Evolutionary conservation across 116 monocot genomes (phyloP), one percentile per base, ranked within the genome.

Genomic region (Posidonia oceanica): DNA sequence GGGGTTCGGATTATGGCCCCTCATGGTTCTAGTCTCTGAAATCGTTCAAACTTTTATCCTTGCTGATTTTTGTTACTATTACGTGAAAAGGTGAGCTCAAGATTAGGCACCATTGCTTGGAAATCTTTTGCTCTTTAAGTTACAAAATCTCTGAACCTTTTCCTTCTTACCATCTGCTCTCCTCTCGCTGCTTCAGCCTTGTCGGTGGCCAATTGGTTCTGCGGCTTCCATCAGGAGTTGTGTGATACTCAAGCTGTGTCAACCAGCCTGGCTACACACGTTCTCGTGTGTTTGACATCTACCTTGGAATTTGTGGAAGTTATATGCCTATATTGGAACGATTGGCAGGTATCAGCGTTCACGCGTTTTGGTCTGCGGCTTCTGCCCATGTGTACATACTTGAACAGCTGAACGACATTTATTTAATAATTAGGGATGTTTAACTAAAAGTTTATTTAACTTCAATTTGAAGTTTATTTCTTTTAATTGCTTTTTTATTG

Each of bases 31-130:
- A 17, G 69, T 92, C 14, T 81, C 92, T 52, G 92, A 92, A 85
- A 74, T 92, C 39, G 92, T 92, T 67, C 92, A 92, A 68, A 88
- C 92, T 18, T 92, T 92, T 75, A 88, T 92, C 64, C 88, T 92
- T 36, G 85, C 92, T 17, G 92, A 92, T 63, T 92, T 92, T 72
- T 92, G 92, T 67, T 92, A 92, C 67, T 92, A 92, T 64, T 93
- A 93, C 58, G 75, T 88, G 21, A 88, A 86, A 78, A 93, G 93
- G 93, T 93, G 59, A 64, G 60, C 38, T 41, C 44, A 39, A 65
- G 4, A 16, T 2, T 13, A 55, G 14, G 3, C 36, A 15, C 13
- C 13, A 68, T 36, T 29, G 29, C 29, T 23, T 21, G 14, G 11
- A 1, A 10, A 29, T 4, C 22, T 51, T 7, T 36, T 17, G 69